Percentiles rank a stretch among this genome's conserved stretches.
Conservation (phyloP, 495 filamentous ascomycete genomes). For the Penicillium verhagenii region DNA sequence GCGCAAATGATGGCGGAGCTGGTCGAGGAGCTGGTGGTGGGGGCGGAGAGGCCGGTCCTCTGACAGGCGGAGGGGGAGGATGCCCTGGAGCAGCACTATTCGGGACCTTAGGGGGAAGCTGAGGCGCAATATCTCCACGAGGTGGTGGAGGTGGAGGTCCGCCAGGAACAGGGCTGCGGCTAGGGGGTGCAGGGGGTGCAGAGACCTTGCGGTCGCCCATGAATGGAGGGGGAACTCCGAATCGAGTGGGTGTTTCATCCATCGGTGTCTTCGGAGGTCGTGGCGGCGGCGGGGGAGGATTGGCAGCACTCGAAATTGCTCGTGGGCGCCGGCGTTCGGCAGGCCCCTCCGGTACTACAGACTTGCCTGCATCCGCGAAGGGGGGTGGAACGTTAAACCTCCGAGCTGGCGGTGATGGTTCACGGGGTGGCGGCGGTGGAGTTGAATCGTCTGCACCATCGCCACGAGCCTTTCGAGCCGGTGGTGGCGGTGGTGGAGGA, state of each 20-base stretch:
- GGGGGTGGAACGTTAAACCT: conserved; percentile 83
- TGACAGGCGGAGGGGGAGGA: conserved; percentile 61
- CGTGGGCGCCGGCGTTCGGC: conserved; percentile 53
- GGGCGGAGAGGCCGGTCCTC: conserved; percentile 45
- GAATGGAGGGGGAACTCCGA: conserved; percentile 83
- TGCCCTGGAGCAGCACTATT: conserved; percentile 37
- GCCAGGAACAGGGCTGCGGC: conserved; percentile 53
- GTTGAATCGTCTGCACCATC: conserved; percentile 54
- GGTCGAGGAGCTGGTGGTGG: conserved; percentile 50
- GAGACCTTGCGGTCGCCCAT: conserved; percentile 61
- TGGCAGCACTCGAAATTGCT: conserved; percentile 47
- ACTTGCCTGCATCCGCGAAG: conserved; percentile 82
- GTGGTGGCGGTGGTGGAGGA: conserved; percentile 84
- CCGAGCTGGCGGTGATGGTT: conserved; percentile 38
- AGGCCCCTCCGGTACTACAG: conserved; percentile 55
- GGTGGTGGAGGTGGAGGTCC: conserved; percentile 68
- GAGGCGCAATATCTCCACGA: conserved; percentile 54
- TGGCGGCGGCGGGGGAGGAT: conserved; percentile 74
- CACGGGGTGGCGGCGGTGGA: conserved; percentile 49
- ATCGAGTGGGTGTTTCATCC: conserved; percentile 64
- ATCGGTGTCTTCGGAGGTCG: conserved; percentile 83
- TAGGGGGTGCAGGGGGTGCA: conserved; percentile 73
- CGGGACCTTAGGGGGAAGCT: conserved; percentile 71
- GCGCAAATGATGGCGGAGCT: conserved; percentile 32
- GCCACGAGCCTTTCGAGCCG: conserved; percentile 61